These are phyloP conservation scores for Goffeauzyma gilvescens DNA, from an alignment of 768 basidiomycete species.

Conservation along the genomic window DNA sequence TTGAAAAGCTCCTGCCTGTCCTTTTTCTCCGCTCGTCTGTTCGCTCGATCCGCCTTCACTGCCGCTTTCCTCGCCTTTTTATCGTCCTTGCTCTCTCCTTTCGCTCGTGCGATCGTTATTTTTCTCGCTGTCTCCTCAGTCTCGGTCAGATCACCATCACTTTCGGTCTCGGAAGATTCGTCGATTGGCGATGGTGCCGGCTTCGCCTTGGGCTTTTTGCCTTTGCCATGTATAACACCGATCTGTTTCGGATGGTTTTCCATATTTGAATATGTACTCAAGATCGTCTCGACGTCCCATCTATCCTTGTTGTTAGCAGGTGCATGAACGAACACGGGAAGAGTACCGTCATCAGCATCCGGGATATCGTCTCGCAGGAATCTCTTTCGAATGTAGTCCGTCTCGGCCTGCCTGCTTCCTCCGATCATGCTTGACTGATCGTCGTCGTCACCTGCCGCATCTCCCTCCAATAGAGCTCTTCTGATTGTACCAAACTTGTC, in stretches of 20 bases:
- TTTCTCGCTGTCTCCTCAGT: constrained; percentile 8
- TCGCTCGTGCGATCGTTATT: constrained; percentile 41
- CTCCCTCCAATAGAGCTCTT: constrained; percentile 51
- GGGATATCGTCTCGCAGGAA: constrained; percentile 27
- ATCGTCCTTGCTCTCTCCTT: constrained; percentile 46
- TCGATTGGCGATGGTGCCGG: constrained; percentile 51
- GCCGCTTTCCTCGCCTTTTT: constrained; percentile 35
- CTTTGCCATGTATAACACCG: constrained; percentile 27
- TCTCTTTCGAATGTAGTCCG: constrained; percentile 10
- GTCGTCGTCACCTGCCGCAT: constrained; percentile 16
- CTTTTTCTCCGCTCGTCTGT: constrained; percentile 36
- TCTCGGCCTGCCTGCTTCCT: constrained; percentile 3
- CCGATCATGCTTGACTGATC: constrained; percentile 6
- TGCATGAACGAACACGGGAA: constrained; percentile 33
- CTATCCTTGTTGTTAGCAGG: constrained; percentile 45
- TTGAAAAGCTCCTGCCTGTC: constrained; percentile 34
- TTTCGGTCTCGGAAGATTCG: constrained; percentile 28
- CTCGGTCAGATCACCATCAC: constrained; percentile 21
- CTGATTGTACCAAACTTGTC: constrained; percentile 69
- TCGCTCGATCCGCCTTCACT: constrained; percentile 35
- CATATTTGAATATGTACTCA: constrained; percentile 88
- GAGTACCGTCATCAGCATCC: constrained; percentile 36
- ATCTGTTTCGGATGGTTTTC: constrained; percentile 92
- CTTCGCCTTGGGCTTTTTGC: constrained; percentile 37
- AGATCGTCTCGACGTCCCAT: constrained; percentile 94